Evolutionary conservation across 2,329 filamentous ascomycete species (phyloP).

Genomic region (Paecilomyces niveus): DNA sequence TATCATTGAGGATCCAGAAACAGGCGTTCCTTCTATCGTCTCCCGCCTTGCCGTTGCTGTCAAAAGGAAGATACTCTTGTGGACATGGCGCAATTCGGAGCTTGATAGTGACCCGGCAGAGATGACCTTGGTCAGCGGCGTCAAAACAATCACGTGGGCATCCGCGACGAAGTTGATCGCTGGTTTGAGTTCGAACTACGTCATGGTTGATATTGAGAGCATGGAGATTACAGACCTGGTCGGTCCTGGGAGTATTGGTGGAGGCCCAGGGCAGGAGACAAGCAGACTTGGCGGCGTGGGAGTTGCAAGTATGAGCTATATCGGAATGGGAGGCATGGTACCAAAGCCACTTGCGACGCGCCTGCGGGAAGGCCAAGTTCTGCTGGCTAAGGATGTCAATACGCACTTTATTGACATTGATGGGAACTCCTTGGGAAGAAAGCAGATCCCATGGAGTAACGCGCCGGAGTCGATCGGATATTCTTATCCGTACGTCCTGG

Average conservation of each 20-base stretch:
- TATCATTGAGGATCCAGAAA: constrained; percentile 81
- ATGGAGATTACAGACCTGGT: constrained; percentile 69
- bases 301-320: constrained; percentile 88
- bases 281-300: constrained; percentile 77
- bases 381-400: constrained; percentile 97
- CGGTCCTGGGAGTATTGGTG: constrained; percentile 65
- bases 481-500: constrained; percentile 91
- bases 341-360: constrained; percentile 83
- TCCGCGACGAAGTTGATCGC: constrained; percentile 79
- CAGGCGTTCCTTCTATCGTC: constrained; percentile 86
- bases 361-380: constrained; percentile 72
- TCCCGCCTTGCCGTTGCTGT: constrained; percentile 86
- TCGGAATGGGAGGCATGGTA: constrained; percentile 86
- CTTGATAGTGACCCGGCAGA: constrained; percentile 65
- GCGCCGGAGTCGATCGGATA: constrained; percentile 91
- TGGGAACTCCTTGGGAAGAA: constrained; percentile 72
- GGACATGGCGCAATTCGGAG: constrained; percentile 96
- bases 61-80: constrained; percentile 80
- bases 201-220: constrained; percentile 77
- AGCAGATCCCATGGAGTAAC: constrained; percentile 84
- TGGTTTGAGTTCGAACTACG: constrained; percentile 85
- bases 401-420: constrained; percentile 83
- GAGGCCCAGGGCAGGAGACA: constrained; percentile 56
- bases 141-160: constrained; percentile 87
- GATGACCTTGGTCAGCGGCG: constrained; percentile 70